Evolutionary conservation across 768 basidiomycete genomes (phyloP).

Genomic region (Tricholoma flavovirens): DNA sequence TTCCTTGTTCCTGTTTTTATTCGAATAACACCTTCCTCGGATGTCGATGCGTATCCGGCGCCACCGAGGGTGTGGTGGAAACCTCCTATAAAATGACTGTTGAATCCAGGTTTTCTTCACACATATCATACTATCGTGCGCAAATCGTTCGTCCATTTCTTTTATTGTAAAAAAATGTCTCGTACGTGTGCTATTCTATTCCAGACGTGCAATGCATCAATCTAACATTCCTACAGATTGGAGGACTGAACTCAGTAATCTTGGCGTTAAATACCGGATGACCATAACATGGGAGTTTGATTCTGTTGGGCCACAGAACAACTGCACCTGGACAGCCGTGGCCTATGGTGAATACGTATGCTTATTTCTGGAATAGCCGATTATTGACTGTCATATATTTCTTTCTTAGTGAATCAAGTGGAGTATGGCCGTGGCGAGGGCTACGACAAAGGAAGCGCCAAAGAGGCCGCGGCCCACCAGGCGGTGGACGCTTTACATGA

Average conservation of each 20-base stretch:
- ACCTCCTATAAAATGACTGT: too few species aligned
- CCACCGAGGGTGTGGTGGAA: too few species aligned
- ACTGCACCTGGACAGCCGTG: not conserved
- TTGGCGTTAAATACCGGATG: not conserved
- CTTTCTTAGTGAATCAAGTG: not conserved
- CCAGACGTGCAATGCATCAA: not conserved
- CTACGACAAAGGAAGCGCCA: not conserved
- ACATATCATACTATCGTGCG: too few species aligned
- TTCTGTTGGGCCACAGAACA: not conserved
- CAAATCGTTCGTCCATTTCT: not conserved
- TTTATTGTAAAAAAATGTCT: not conserved
- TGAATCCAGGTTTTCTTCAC: too few species aligned
- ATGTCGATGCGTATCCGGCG: too few species aligned
- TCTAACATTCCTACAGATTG: not conserved
- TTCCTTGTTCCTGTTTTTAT: too few species aligned
- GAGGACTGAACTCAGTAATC: not conserved
- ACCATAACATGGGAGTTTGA: not conserved
- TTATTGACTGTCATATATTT: not conserved
- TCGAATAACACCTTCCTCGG: too few species aligned
- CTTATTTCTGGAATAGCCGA: not conserved
- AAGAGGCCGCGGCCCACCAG: not conserved
- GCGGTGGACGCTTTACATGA: not conserved
- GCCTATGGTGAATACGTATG: not conserved
- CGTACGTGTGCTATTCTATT: not conserved
- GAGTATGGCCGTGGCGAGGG: not conserved